These are phyloP conservation scores for Rutstroemia sp. DNA, from an alignment of 2,329 filamentous ascomycete genomes.

Conservation along the genomic window DNA sequence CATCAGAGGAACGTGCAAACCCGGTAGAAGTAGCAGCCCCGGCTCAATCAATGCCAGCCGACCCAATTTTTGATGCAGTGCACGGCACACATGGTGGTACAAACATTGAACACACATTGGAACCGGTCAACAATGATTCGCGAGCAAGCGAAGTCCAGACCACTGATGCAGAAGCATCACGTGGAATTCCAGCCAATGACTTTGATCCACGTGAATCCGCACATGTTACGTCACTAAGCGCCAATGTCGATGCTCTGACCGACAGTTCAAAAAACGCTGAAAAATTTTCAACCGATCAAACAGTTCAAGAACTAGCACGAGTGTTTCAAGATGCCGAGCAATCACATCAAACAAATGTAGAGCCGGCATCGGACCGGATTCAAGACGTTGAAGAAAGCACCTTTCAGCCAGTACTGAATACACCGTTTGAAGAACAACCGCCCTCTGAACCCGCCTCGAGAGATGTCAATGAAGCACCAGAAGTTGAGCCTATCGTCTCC, in stretches of 20 bases:
- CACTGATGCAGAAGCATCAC: neutral
- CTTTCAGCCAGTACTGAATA: neutral
- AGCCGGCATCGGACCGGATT: neutral
- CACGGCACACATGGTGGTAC: neutral
- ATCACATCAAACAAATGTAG: neutral
- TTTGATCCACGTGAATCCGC: too few species aligned
- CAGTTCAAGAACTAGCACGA: neutral
- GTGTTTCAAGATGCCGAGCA: neutral
- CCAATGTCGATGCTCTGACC: too few species aligned
- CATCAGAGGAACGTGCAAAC: neutral
- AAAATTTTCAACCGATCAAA: neutral
- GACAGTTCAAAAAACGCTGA: neutral
- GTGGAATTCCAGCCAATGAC: too few species aligned
- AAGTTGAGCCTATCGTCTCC: neutral
- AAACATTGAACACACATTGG: neutral
- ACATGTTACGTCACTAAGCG: neutral
- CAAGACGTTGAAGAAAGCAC: neutral
- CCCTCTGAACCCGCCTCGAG: neutral
- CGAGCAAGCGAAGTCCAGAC: neutral
- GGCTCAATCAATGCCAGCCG: neutral
- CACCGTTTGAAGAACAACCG: neutral
- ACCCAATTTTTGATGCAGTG: neutral
- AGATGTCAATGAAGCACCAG: neutral
- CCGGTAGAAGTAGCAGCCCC: neutral
- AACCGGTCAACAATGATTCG: neutral